Percentiles rank a stretch among this genome's conserved stretches.
These are phyloP conservation scores for Ambispora gerdemannii DNA, from an alignment of 192 early-diverging fungal species.

Conservation along the genomic window DNA sequence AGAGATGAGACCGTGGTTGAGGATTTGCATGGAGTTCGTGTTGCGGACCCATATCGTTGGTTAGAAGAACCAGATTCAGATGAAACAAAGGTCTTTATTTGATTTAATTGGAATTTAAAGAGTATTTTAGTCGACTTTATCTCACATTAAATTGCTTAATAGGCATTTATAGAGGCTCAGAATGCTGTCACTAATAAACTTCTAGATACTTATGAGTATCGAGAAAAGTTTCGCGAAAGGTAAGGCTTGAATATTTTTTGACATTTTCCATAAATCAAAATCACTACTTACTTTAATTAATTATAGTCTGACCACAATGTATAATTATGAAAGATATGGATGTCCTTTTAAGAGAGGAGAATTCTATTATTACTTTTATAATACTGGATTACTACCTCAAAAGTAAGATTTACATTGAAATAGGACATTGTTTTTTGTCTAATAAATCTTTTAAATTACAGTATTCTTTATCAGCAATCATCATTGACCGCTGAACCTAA, in stretches of 20 bases:
- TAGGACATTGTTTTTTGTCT: not conserved
- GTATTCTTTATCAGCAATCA: conserved; percentile 54
- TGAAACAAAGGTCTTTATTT: conserved; percentile 48
- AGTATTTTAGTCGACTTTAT: not conserved
- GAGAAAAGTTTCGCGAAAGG: conserved; percentile 37
- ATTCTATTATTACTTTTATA: conserved; percentile 65
- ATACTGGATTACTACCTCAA: conserved; percentile 60
- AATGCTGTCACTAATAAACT: conserved; percentile 47
- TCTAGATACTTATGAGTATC: conserved; percentile 42
- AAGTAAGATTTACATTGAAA: not conserved
- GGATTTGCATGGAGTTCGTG: conserved; percentile 35
- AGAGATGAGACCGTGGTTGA: conserved; percentile 47
- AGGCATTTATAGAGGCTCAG: conserved; percentile 61
- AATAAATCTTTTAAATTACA: not conserved
- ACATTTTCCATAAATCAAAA: not conserved
- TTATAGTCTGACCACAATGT: conserved; percentile 51
- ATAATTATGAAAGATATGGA: conserved; percentile 57
- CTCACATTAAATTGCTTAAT: not conserved
- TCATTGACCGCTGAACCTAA: conserved; percentile 42
- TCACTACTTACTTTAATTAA: not conserved
- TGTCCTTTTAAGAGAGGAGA: conserved; percentile 56
- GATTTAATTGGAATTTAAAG: conserved; percentile 1
- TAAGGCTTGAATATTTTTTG: conserved; percentile 8
- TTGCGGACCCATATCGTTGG: conserved; percentile 62
- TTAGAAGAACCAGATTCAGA: conserved; percentile 62